A percentile compares a stretch with the other conserved stretches of the same genome.
These are phyloP conservation scores for Luffa aegyptiaca DNA, from an alignment of 306 rosid species.

Conservation along the genomic window DNA sequence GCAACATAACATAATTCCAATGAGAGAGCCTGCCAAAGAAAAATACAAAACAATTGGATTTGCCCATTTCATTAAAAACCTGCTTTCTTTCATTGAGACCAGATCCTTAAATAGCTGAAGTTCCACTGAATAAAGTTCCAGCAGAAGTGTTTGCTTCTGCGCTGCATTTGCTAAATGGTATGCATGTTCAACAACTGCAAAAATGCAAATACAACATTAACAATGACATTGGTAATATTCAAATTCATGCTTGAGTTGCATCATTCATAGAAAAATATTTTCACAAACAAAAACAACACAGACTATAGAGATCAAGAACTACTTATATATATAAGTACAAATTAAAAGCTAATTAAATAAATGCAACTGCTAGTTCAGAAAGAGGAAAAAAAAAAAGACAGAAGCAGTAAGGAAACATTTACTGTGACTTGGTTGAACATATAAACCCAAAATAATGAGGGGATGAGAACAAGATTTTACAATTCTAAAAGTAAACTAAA, in stretches of 20 bases:
- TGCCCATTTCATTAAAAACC: constrained; percentile 36
- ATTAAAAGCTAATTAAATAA: not conserved
- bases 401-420: not conserved
- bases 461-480: not conserved
- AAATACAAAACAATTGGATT: not conserved
- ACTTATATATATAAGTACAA: not conserved
- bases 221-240: not conserved
- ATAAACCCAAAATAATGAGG: not conserved
- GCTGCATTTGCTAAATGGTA: constrained; percentile 63
- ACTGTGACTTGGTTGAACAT: not conserved
- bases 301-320: not conserved
- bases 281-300: not conserved
- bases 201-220: not conserved
- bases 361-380: not conserved
- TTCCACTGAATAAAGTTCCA: constrained; percentile 70
- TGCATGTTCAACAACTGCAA: constrained; percentile 79
- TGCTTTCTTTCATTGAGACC: constrained; percentile 62
- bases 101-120: constrained; percentile 75
- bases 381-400: not conserved
- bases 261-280: not conserved
- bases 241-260: not conserved
- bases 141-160: constrained; percentile 74
- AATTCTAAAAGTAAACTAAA: not conserved
- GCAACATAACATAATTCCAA: constrained; percentile 20
- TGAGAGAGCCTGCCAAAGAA: not conserved